Percentiles rank a stretch among this genome's conserved stretches.
phyloP scores from a whole-genome alignment of 2,329 filamentous ascomycete genomes.

The Aspergillus fischeri region DNA sequence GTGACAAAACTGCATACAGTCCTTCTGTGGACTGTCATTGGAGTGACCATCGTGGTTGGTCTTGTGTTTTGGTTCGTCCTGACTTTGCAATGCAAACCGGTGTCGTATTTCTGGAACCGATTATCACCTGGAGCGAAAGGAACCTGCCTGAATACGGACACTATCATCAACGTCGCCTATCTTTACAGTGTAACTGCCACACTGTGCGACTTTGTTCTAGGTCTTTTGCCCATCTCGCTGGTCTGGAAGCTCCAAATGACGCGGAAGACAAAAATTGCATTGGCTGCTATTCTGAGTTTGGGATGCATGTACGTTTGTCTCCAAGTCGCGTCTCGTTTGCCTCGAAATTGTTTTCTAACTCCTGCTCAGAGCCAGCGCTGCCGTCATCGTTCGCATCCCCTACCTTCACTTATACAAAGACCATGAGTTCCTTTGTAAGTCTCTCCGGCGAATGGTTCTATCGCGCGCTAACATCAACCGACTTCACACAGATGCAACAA shows the following conservation, averaged over 20 bases:
- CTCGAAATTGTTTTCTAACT: conserved; percentile 18
- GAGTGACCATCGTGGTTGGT: conserved; percentile 43
- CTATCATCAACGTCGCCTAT: conserved; percentile 52
- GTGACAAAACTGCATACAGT: conserved; percentile 42
- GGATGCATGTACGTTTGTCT: conserved; percentile 46
- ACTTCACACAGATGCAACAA: conserved; percentile 25
- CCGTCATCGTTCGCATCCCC: conserved; percentile 35
- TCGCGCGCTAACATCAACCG: background rate
- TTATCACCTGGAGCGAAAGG: conserved; percentile 18
- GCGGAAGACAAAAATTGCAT: conserved; percentile 47
- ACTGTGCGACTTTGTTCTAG: conserved; percentile 50
- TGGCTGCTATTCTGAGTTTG: conserved; percentile 53
- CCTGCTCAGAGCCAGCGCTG: conserved; percentile 29
- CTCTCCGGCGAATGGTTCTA: background rate
- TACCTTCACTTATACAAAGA: conserved; percentile 32
- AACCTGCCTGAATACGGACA: conserved; percentile 40
- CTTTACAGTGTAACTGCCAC: conserved; percentile 48
- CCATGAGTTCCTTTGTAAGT: conserved; percentile 32
- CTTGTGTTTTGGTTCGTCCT: conserved; percentile 49
- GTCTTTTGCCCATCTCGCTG: conserved; percentile 52
- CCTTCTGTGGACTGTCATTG: conserved; percentile 47
- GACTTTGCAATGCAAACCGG: conserved; percentile 52
- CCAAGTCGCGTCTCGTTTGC: conserved; percentile 4
- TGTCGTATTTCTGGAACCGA: conserved; percentile 49
- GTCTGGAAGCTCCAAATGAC: conserved; percentile 56